Evolutionary conservation across 2,329 filamentous ascomycete species (phyloP), one percentile per base, ranked within the genome.

Genomic region (Cordyceps cicadae): DNA sequence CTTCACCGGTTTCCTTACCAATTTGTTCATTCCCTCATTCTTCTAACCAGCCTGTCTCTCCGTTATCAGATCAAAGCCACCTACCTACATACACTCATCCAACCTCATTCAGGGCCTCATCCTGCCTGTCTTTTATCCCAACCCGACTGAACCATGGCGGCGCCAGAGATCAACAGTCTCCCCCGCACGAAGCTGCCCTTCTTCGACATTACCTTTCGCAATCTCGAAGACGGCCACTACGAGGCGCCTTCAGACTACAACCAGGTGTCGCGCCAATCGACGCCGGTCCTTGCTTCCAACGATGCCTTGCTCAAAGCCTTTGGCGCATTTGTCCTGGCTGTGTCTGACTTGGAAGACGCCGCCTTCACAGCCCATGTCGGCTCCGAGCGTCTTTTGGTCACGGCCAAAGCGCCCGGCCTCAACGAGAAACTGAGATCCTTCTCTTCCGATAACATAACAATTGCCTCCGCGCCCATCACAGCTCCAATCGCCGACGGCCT

Each of bases 131-230:
- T n/a, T 14, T 17, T 21, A 29, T 29, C 1, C 2, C 37, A 26
- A 21, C 6, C 21, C 34, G 11, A n/a, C 17, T 24, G 19, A 14
- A 50, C 32, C 29, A 60, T 60, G 58, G 45, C 58, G 14, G 51
- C 14, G 8, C 19, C 43, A 32, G 46, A 50, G 19, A n/a, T 12
- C 12, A 41, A 32, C 9, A 26, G 19, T 45, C 43, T 46, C 34
- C 53, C 59, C n/a, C 45, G 54, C 34, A 61, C 59, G 24, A 61
- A 61, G 53, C 53, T 61, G 59, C 59, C 59, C 12, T 61, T 61
- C 53, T 61, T 48, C 46, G 53, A 61, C 48, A 53, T 57, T 49
- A 46, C 46, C 46, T 55, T 57, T 24, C 59, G 37, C 59, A 53
- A 57, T 37, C 26, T 45, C 7, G 43, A 60, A 17, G 59, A 61